These are phyloP conservation scores for Phytophthora sansomeana DNA, from an alignment of 352 stramenopile species.

Conservation along the genomic window DNA sequence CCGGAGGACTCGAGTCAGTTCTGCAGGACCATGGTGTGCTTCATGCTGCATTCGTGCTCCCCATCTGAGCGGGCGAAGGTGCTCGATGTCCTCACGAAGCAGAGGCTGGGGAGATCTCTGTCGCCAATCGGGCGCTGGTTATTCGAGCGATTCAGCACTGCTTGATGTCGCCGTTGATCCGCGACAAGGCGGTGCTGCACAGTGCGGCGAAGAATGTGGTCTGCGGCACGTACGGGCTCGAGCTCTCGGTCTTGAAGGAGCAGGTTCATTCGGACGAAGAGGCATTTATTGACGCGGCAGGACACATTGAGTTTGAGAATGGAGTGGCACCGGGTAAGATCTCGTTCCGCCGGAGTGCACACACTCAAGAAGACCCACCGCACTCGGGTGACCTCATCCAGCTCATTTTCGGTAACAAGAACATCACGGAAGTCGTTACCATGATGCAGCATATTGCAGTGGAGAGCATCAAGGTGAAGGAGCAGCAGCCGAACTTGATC, in stretches of 20 bases:
- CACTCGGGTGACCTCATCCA: conserved; percentile 82
- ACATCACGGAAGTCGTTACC: conserved; percentile 80
- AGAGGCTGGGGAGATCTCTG: conserved; percentile 77
- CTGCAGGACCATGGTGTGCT: conserved; percentile 85
- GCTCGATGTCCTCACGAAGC: conserved; percentile 77
- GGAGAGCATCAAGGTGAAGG: conserved; percentile 75
- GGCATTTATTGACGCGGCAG: conserved; percentile 45
- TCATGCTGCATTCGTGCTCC: conserved; percentile 82
- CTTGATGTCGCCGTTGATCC: conserved; percentile 73
- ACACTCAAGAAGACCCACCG: conserved; percentile 47
- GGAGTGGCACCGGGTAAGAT: conserved; percentile 15
- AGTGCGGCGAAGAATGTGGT: conserved; percentile 77
- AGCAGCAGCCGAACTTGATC: conserved; percentile 61
- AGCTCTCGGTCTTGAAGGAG: conserved; percentile 84
- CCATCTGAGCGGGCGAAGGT: conserved; percentile 70
- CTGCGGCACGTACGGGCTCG: conserved; percentile 66
- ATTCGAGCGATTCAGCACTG: conserved; percentile 84
- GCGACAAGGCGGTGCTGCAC: conserved; percentile 71
- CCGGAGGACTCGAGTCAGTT: conserved; percentile 79
- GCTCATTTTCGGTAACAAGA: conserved; percentile 81
- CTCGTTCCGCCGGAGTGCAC: conserved; percentile 8
- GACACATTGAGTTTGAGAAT: conserved; percentile 38
- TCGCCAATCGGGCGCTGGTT: conserved; percentile 79
- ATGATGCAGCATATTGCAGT: conserved; percentile 89
- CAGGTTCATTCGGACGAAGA: conserved; percentile 78